phyloP scores from a whole-genome alignment of 257 asterid species.

The Euphrasia confusa region DNA sequence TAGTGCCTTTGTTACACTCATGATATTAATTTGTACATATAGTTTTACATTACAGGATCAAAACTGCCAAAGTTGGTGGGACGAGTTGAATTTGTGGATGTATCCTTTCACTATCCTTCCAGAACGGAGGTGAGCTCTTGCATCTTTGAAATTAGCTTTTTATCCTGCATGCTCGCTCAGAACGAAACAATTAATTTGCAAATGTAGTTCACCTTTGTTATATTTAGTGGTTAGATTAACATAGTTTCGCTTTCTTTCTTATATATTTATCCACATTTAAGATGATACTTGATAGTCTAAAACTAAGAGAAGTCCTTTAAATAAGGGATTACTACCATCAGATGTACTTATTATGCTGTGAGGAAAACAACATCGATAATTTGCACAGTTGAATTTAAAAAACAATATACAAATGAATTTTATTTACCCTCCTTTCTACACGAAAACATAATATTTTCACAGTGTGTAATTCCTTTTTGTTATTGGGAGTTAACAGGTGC shows the following conservation, averaged over 20 bases:
- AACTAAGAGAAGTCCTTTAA: not conserved
- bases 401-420: slow-evolving; percentile 4
- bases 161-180: not conserved
- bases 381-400: not conserved
- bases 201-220: slow-evolving; percentile 1
- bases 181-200: slow-evolving; percentile 14
- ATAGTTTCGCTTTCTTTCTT: slow-evolving; percentile 9
- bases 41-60: slow-evolving; percentile 44
- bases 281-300: slow-evolving; percentile 8
- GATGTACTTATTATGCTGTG: slow-evolving; percentile 12
- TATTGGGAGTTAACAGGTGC: slow-evolving; percentile 49
- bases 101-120: slow-evolving; percentile 72
- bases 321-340: not conserved
- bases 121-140: slow-evolving; percentile 54
- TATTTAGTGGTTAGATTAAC: slow-evolving; percentile 16
- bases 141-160: not conserved
- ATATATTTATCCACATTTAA: slow-evolving; percentile 2
- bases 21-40: slow-evolving; percentile 13
- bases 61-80: slow-evolving; percentile 70
- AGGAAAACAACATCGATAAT: slow-evolving; percentile 14
- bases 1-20: not conserved
- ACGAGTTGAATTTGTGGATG: slow-evolving; percentile 58
- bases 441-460: slow-evolving; percentile 3
- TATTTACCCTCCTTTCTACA: slow-evolving; percentile 5
- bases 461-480: not conserved